Evolutionary conservation across 2,329 filamentous ascomycete species (phyloP), one percentile per base, ranked within the genome.

Genomic region (Trichothecium roseum): DNA sequence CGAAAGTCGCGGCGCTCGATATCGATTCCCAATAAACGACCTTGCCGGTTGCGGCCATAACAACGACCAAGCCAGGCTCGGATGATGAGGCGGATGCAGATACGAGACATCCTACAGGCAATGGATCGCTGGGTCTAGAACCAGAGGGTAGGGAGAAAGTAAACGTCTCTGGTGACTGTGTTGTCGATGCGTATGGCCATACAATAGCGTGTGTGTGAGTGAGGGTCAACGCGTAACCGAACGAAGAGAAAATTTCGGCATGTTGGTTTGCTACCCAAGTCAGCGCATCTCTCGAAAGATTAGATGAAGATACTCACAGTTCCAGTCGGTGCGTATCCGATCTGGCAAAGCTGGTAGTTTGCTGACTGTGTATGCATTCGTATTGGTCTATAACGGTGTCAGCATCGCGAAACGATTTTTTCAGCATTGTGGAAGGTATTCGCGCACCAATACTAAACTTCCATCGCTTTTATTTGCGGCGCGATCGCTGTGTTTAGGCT

Each of bases 11-110:
- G 8, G 86, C 87, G 55, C 79, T 87, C 37, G 89, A 87, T 43
- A 96, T 84, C 28, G 86, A 93, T 55, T 96, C 91, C 87, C 91
- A 96, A 57, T 91, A 96, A 30, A 85, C 80, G 35, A 96, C 77
- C 56, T 81, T 88, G 35, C 91, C 91, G 33, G 72, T 87, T 14
- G 74, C 75, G 10, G 89, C 84, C 63, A 89, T 84, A 27, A 96
- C 71, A 27, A 95, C 74, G 18, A 98, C 76, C 27, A 98, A 69
- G 3, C 91, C 91, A 24, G 88, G 82, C 46, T 94, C 84, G 33
- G 77, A 75, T n/a, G 75, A 77, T 4, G 80, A 79, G 9, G 83
- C 79, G 5, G 84, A 83, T 34, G 83, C 80, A 0, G 84, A 81
- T 6, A 95, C 80, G 35, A 98, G 72, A 14, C 84, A 76, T 36